A percentile compares a stretch with the other conserved stretches of the same genome.
Conservation (phyloP, 305 asterid species). For the Caryopteris hybrid region DNA sequence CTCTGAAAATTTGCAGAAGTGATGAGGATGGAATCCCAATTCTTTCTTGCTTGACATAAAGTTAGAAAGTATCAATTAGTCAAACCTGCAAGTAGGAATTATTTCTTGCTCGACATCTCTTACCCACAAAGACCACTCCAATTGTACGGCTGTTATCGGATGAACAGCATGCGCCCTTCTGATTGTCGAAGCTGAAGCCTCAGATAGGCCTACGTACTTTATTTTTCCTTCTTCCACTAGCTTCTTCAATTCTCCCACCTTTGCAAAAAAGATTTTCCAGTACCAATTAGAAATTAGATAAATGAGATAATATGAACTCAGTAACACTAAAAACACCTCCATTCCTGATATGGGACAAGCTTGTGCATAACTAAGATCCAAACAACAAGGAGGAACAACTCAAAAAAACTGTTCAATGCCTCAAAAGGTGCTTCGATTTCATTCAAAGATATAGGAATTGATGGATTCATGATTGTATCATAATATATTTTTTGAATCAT, state of each 20-base stretch:
- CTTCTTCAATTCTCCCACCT: conserved; percentile 31
- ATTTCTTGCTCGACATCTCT: conserved; percentile 23
- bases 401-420: not conserved
- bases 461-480: not conserved
- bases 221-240: conserved; percentile 31
- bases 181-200: conserved; percentile 25
- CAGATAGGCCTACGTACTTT: conserved; percentile 27
- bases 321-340: not conserved
- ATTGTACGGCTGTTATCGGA: conserved; percentile 27
- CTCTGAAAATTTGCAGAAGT: conserved; percentile 5
- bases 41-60: not conserved
- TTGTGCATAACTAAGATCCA: not conserved
- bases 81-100: conserved; percentile 29
- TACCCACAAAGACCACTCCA: conserved; percentile 28
- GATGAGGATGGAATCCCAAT: not conserved
- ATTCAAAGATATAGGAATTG: not conserved
- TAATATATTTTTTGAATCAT: too few relatives aligned
- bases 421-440: not conserved
- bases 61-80: not conserved
- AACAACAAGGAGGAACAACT: not conserved
- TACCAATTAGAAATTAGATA: not conserved
- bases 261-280: not conserved
- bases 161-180: conserved; percentile 30
- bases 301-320: not conserved
- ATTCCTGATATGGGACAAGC: not conserved